These are phyloP conservation scores for Purpureocillium takamizusanense DNA, from an alignment of 2,329 filamentous ascomycete genomes.

Conservation along the genomic window DNA sequence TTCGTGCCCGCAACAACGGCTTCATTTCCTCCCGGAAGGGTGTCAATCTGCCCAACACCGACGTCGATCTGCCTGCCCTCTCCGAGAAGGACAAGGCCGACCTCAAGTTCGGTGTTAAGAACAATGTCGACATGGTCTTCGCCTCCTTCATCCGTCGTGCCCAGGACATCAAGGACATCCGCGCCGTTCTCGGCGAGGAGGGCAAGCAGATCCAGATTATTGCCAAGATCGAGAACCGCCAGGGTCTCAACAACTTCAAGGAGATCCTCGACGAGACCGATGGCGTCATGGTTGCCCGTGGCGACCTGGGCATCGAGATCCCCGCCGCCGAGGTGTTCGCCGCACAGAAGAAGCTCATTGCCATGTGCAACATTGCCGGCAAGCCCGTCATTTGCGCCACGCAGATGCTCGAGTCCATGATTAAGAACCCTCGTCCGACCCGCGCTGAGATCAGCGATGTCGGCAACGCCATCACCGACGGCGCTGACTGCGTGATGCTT, in stretches of 20 bases:
- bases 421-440: conserved; percentile 97
- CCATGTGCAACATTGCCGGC: conserved; percentile 98
- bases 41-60: conserved; percentile 97
- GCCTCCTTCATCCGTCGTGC: conserved; percentile 95
- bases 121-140: conserved; percentile 98
- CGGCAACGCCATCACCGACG: conserved; percentile 94
- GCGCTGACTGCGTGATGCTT: conserved; percentile 98
- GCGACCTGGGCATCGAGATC: conserved; percentile 93
- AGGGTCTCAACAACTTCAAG: conserved; percentile 98
- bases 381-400: conserved; percentile 99
- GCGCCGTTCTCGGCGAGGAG: conserved; percentile 79
- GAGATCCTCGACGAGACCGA: conserved; percentile 95
- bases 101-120: conserved; percentile 93
- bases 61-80: conserved; percentile 93
- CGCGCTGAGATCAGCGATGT: conserved; percentile 98
- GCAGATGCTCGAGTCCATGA: conserved; percentile 99
- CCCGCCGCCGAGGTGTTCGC: conserved; percentile 97
- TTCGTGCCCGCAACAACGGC: conserved; percentile 89
- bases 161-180: conserved; percentile 88
- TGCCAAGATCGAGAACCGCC: conserved; percentile 99
- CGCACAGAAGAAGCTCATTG: conserved; percentile 99
- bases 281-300: conserved; percentile 99
- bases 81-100: conserved; percentile 98
- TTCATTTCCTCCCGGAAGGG: conserved; percentile 99
- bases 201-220: conserved; percentile 98